Base-by-base conservation (phyloP, 2,329 filamentous ascomycete genomes). In the Macrophomina tecta region DNA sequence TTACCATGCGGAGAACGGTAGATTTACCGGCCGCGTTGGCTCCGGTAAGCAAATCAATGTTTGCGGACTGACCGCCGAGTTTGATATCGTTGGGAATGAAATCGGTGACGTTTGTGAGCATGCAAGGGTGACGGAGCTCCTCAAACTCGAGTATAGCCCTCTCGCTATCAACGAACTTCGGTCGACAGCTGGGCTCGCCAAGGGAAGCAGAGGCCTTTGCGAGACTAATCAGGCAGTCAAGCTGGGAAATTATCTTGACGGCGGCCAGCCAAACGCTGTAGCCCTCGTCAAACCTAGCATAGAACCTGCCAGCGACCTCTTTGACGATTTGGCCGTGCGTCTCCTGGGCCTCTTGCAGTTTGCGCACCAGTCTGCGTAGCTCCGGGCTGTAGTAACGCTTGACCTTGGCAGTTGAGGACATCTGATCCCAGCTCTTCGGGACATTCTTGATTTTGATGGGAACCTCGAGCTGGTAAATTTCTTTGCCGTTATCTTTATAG, bases 11-110 rank as follows among this genome's bases (percentile, higher is more conserved):
- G 38, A 99, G 86, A 51, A 99, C 88, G 1, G 95, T 99, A 1
- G 95, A 98, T 81, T 99, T 99, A 75, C 95, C 95, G 58, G 95
- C 95, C 8, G 95, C 95, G 75, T 99, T 99, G 68, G 95, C 95
- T 76, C 95, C 95, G 1, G 95, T 99, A 46, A 99, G 86, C 36
- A 99, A 84, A 72, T 92, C 93, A 72, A 99, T 94, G 73, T 94
- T 97, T 64, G 93, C 84, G 7, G 85, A 83, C 9, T 89, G 83
- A 5, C 95, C 95, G 68, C 95, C 95, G 3, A 99, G 88, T 68
- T 88, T 88, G 70, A 99, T 88, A 75, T 97, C 91, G 73, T 99
- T 99, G 4, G 95, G 95, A 69, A 99, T 99, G 74, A 99, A 99
- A 78, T 97, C 94, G 64, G 90, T 90, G 2, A 97, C 92, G 3